phyloP scores from a whole-genome alignment of 345 rosid genomes.

The Angophora floribunda region DNA sequence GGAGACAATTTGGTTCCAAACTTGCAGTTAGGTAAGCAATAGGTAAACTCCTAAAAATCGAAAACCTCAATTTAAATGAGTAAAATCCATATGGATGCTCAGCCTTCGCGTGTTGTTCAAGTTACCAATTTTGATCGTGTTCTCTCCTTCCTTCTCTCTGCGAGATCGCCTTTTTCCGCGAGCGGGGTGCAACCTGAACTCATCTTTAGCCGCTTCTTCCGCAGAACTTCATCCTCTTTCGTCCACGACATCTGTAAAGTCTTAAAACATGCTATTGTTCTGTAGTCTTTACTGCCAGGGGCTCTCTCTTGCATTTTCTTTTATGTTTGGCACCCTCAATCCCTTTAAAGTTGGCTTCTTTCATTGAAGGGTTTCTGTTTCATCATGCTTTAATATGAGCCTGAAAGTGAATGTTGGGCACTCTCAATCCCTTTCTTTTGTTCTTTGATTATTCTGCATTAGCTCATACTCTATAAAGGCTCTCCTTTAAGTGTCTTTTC shows the following conservation, averaged over 20 bases:
- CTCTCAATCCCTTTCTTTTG: background rate
- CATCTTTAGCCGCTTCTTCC: background rate
- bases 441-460: background rate
- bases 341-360: background rate
- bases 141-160: background rate
- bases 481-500: background rate
- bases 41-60: background rate
- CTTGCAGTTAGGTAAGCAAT: background rate
- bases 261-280: background rate
- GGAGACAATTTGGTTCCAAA: background rate
- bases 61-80: background rate
- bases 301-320: background rate
- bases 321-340: background rate
- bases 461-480: background rate
- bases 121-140: background rate
- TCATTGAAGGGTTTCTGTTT: background rate
- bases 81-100: background rate
- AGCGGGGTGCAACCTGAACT: background rate
- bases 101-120: background rate
- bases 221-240: background rate
- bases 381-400: background rate
- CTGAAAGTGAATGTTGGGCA: background rate
- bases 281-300: background rate
- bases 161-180: background rate
- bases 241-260: background rate